These are phyloP conservation scores for Populus hybrid DNA, from an alignment of 441 rosid genomes.

Conservation along the genomic window DNA sequence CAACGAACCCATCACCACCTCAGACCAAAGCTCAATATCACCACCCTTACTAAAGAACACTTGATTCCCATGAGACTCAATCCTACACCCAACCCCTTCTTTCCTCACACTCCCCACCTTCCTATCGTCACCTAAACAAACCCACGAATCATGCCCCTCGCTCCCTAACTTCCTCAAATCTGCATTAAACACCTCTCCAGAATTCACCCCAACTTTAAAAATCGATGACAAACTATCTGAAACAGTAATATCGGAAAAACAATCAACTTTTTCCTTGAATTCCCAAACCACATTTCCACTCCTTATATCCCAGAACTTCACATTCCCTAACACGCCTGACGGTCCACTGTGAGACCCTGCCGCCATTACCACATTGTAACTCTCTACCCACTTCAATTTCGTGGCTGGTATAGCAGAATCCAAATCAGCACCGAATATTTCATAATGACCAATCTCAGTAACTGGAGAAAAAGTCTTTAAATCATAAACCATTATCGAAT, in stretches of 20 bases:
- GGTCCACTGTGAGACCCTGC: conserved; percentile 84
- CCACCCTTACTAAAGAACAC: conserved; percentile 68
- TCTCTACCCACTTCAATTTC: conserved; percentile 66
- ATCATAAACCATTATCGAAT: conserved; percentile 80
- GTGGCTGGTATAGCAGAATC: conserved; percentile 82
- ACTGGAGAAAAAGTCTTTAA: conserved; percentile 50
- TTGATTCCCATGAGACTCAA: conserved; percentile 71
- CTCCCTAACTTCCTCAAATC: conserved; percentile 66
- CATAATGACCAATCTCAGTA: conserved; percentile 61
- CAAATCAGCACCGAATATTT: conserved; percentile 66
- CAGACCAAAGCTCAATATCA: conserved; percentile 79
- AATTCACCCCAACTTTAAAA: conserved; percentile 72
- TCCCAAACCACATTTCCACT: conserved; percentile 66
- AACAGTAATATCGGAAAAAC: conserved; percentile 74
- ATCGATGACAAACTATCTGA: conserved; percentile 62
- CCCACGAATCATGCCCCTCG: conserved; percentile 42
- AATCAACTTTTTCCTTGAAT: conserved; percentile 68
- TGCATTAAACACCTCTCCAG: conserved; percentile 58
- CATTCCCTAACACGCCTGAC: conserved; percentile 63
- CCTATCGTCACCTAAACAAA: conserved; percentile 58
- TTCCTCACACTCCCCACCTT: conserved; percentile 54
- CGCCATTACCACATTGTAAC: conserved; percentile 61
- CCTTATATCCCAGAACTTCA: conserved; percentile 78
- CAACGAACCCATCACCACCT: conserved; percentile 48
- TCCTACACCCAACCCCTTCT: conserved; percentile 72